Conservation (phyloP, 2,329 filamentous ascomycete genomes). For the Colletotrichum incanum region DNA sequence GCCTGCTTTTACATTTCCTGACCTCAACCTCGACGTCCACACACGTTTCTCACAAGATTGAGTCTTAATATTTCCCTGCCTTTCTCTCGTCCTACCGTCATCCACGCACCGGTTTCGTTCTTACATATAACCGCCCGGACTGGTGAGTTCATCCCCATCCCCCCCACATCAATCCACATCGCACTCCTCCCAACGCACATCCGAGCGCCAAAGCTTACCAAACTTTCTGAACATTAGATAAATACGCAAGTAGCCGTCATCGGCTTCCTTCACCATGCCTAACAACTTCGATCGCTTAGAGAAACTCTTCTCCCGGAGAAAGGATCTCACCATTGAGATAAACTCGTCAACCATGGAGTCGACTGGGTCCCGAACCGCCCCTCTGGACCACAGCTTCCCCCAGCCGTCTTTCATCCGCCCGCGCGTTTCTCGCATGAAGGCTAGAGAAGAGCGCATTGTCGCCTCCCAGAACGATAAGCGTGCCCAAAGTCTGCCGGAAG, state of each 20-base stretch:
- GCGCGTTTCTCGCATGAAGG: conserved; percentile 68
- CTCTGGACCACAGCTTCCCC: conserved; percentile 60
- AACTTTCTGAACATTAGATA: conserved; percentile 13
- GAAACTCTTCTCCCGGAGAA: conserved; percentile 66
- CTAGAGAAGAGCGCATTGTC: conserved; percentile 63
- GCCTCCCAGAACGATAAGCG: conserved; percentile 31
- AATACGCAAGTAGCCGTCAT: not conserved
- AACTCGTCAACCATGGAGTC: conserved; percentile 9
- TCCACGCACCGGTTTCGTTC: not conserved
- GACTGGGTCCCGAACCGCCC: conserved; percentile 42
- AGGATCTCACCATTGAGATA: conserved; percentile 41
- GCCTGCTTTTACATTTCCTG: not conserved
- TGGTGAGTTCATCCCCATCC: conserved; percentile 16
- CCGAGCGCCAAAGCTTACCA: conserved; percentile 20
- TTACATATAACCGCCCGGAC: conserved; percentile 6
- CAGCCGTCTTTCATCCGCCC: conserved; percentile 71
- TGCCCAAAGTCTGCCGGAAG: conserved; percentile 41
- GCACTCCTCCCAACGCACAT: not conserved
- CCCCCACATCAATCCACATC: not conserved
- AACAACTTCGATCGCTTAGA: conserved; percentile 56
- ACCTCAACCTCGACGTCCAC: conserved; percentile 12
- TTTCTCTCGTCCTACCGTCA: not conserved
- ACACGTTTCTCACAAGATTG: conserved; percentile 3
- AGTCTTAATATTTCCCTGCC: not conserved
- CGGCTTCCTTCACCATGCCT: conserved; percentile 29